These are phyloP conservation scores for Psilocybe azurescens DNA, from an alignment of 768 basidiomycete genomes.

Conservation along the genomic window DNA sequence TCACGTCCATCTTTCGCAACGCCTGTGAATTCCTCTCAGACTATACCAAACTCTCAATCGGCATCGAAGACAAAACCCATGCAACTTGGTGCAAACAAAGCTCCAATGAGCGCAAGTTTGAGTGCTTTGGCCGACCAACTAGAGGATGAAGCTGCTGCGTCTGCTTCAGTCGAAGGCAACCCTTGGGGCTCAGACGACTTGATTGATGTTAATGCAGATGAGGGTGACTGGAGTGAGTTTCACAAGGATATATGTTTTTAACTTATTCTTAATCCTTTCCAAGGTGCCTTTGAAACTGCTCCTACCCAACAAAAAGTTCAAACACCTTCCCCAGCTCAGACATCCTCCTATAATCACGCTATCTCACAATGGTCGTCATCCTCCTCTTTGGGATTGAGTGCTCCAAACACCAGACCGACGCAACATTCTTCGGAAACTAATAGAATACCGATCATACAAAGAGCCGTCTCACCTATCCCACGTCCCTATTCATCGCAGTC, in stretches of 20 bases:
- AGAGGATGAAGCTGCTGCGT: constrained; percentile 55
- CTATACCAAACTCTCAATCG: constrained; percentile 12
- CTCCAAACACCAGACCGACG: not conserved
- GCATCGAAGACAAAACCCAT: constrained; percentile 59
- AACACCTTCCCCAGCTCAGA: constrained; percentile 10
- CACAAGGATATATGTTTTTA: not conserved
- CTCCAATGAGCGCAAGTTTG: constrained; percentile 35
- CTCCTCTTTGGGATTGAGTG: not conserved
- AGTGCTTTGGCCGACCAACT: constrained; percentile 54
- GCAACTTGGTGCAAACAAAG: constrained; percentile 69
- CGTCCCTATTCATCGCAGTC: constrained; percentile 22
- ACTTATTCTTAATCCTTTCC: constrained; percentile 5
- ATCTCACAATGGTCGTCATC: not conserved
- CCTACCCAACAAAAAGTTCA: constrained; percentile 25
- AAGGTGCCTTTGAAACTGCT: constrained; percentile 83
- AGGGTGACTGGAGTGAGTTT: constrained; percentile 90
- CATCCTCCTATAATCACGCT: constrained; percentile 1
- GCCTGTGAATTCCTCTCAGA: constrained; percentile 17
- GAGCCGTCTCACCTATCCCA: constrained; percentile 19
- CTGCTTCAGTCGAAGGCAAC: constrained; percentile 46
- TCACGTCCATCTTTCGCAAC: constrained; percentile 25
- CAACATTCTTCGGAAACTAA: not conserved
- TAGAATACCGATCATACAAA: constrained; percentile 12
- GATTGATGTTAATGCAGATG: constrained; percentile 93
- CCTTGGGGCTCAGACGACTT: constrained; percentile 82